Percentiles rank a stretch among this genome's conserved stretches.
phyloP scores from a whole-genome alignment of 1,284 basidiomycete genomes.

The Moesziomyces aphidis region DNA sequence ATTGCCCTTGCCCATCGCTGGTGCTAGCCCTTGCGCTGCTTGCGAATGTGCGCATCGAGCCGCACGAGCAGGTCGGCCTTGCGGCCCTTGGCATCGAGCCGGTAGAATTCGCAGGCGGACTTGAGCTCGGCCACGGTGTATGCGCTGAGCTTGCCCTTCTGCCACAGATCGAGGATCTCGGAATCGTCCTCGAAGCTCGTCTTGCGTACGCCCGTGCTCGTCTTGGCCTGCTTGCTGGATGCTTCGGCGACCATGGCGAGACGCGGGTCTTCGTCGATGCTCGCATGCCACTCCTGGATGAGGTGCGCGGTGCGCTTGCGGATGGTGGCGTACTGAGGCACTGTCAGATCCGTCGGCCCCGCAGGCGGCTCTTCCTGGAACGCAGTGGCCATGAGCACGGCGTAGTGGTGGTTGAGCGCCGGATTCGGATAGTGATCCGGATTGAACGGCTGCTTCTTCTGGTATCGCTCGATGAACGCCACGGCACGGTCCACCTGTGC shows the following conservation, averaged over 20 bases:
- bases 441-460: constrained; percentile 81
- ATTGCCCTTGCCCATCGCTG: neutral
- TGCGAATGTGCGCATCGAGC: constrained; percentile 42
- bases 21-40: constrained; percentile 15
- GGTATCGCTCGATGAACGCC: constrained; percentile 81
- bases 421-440: constrained; percentile 94
- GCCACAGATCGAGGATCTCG: constrained; percentile 38
- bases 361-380: constrained; percentile 77
- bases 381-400: constrained; percentile 87
- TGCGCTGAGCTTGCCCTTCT: constrained; percentile 44
- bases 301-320: constrained; percentile 82
- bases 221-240: constrained; percentile 14
- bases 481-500: constrained; percentile 78
- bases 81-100: constrained; percentile 52
- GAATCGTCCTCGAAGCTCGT: constrained; percentile 45
- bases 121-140: constrained; percentile 54
- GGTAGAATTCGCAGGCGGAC: constrained; percentile 52
- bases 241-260: constrained; percentile 8
- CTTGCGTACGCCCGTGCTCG: constrained; percentile 32
- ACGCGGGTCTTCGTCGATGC: constrained; percentile 74
- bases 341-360: constrained; percentile 79
- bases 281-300: constrained; percentile 80
- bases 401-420: constrained; percentile 84
- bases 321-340: constrained; percentile 81
- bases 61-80: constrained; percentile 60